Conservation (phyloP, 2,329 filamentous ascomycete genomes). For the Geosmithia flava region DNA sequence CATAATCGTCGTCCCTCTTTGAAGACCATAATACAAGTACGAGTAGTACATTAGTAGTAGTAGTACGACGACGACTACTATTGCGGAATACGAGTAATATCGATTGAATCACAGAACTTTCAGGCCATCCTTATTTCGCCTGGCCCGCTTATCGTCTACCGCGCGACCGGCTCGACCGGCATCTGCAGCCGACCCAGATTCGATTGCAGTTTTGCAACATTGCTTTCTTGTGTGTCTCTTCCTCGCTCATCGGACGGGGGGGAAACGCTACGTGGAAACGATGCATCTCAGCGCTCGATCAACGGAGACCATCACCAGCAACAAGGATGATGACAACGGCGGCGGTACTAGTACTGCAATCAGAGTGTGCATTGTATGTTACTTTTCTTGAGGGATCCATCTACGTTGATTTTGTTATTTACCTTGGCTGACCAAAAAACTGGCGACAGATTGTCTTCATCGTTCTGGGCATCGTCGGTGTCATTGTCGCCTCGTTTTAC, state of each 20-base stretch:
- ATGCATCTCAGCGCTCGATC: not conserved
- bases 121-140: not conserved
- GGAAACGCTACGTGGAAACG: not conserved
- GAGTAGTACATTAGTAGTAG: too few species aligned
- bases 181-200: not conserved
- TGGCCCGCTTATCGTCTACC: not conserved
- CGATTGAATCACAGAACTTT: not conserved
- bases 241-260: not conserved
- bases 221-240: not conserved
- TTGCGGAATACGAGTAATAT: too few species aligned
- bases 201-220: not conserved
- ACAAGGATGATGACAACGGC: not conserved
- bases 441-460: not conserved
- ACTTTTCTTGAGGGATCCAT: not conserved
- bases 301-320: not conserved
- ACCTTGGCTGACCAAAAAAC: not conserved
- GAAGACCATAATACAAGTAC: too few species aligned
- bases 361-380: not conserved
- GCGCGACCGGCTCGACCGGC: not conserved
- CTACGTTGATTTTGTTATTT: not conserved
- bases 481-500: not conserved
- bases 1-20: not conserved
- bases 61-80: too few species aligned
- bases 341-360: not conserved
- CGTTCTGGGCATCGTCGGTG: not conserved